Evolutionary conservation across 2,329 filamentous ascomycete genomes (phyloP), one percentile per base, ranked within the genome.

Genomic region (Pseudogymnoascus destructans): DNA sequence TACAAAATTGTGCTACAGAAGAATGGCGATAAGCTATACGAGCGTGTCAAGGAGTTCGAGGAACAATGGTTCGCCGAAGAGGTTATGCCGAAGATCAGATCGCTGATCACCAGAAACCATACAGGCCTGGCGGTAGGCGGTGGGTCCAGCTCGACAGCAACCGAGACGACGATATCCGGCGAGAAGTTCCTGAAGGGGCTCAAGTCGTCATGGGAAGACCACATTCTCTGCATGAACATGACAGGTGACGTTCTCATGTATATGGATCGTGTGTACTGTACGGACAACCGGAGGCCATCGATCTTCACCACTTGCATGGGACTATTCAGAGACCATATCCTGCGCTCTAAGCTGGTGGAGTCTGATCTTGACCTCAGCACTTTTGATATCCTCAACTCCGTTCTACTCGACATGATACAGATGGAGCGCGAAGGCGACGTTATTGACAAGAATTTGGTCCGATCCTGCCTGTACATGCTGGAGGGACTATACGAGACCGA

Each of bases 241-340:
- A 85, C 89, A 56, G 90, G 91, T 3, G 93, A 97, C 70, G 89
- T 97, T 30, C 77, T 97, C 57, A 96, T 97, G 90, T 96, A 96
- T 68, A 89, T 98, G 77, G 92, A 98, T 69, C 86, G 90, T 55
- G 85, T 91, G 25, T 90, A 87, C 66, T 86, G 83, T 55, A 77
- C 83, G 33, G 89, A 95, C 62, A 80, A 84, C 60, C 79, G 82
- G 5, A 79, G 79, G 61, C 85, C 89, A 0, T 86, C 87, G 0
- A 93, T 96, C 58, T 96, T 91, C 68, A 81, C 85, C 11, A 82
- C 86, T 8, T 85, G 89, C 2, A 95, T 98, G 76, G 85, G 85
- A 2, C 76, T 96, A 1, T 98, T 95, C 70, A 84, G 92, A 35
- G 89, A 96, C 65, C 78, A 90, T 64, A 87, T 98, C 46, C 76